A percentile compares a stretch with the other conserved stretches of the same genome.
phyloP scores from a whole-genome alignment of 2,329 filamentous ascomycete species.

The Stylonectria norvegica region DNA sequence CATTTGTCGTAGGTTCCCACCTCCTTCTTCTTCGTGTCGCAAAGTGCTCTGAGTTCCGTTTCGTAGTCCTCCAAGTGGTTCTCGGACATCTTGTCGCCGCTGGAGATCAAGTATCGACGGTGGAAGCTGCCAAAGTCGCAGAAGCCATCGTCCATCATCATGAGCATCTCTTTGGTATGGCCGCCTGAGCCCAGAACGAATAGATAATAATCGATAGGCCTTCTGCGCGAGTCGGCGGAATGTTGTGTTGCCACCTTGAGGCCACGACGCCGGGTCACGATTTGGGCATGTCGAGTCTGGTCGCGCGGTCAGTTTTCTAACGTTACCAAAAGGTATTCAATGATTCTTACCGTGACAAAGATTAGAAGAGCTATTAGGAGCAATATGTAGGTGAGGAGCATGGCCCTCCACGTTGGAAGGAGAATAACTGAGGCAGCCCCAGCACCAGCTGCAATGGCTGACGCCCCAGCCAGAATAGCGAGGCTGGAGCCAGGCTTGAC shows the following conservation, averaged over 20 bases:
- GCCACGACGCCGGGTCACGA: conserved; percentile 21
- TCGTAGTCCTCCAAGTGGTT: conserved; percentile 60
- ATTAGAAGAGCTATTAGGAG: conserved; percentile 21
- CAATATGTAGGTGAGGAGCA: conserved; percentile 16
- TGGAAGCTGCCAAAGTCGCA: conserved; percentile 52
- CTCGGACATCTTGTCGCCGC: conserved; percentile 67
- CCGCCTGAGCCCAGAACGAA: conserved; percentile 89
- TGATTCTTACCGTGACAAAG: conserved; percentile 29
- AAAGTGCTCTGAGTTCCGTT: conserved; percentile 28
- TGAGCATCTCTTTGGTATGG: conserved; percentile 92
- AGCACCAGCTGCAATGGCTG: conserved; percentile 1
- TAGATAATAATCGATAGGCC: conserved; percentile 54
- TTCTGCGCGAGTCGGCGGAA: conserved; percentile 1
- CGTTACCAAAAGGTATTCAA: background rate
- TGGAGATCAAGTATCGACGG: conserved; percentile 78
- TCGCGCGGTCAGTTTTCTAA: too few species aligned
- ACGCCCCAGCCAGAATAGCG: conserved; percentile 4
- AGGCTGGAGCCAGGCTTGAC: conserved; percentile 5
- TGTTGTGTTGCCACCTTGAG: conserved; percentile 14
- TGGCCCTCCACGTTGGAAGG: conserved; percentile 6
- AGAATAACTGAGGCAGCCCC: conserved; percentile 2
- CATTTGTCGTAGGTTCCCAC: conserved; percentile 60
- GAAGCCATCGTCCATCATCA: conserved; percentile 66
- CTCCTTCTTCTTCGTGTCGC: conserved; percentile 11
- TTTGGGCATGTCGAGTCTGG: conserved; percentile 32